Evolutionary conservation across 176 grass and related monocot genomes (phyloP).

Genomic region (Areca catechu): DNA sequence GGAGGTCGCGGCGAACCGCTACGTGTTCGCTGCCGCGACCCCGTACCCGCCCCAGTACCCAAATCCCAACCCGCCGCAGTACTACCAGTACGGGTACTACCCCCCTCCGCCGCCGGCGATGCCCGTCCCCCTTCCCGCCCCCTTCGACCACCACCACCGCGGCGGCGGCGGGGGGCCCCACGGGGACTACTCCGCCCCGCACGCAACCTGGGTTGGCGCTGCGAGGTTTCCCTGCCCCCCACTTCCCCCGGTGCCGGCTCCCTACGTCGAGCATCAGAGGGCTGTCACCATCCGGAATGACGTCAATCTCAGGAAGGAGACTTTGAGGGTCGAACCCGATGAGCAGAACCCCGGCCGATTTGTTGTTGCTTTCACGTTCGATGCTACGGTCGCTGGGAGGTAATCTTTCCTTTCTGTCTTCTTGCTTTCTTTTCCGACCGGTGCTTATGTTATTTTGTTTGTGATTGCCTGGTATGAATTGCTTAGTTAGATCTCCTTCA

Average conservation of each 20-base stretch:
- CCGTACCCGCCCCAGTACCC: slow-evolving; percentile 80
- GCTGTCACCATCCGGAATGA: slow-evolving; percentile 88
- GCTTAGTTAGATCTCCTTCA: too few species aligned
- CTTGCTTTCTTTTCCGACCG: background rate
- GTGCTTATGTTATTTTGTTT: too few species aligned
- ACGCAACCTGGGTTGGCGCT: slow-evolving; percentile 38
- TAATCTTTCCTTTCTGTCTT: slow-evolving; percentile 17
- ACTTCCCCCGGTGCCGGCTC: slow-evolving; percentile 38
- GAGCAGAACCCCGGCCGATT: slow-evolving; percentile 41
- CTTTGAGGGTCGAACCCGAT: slow-evolving; percentile 73
- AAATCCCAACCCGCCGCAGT: slow-evolving; percentile 67
- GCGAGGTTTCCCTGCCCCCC: slow-evolving; percentile 40
- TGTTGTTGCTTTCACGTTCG: slow-evolving; percentile 84
- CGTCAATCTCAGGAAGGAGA: slow-evolving; percentile 95
- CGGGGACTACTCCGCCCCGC: slow-evolving; percentile 36
- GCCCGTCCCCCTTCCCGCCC: slow-evolving; percentile 54
- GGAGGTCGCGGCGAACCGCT: slow-evolving; percentile 47
- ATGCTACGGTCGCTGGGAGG: slow-evolving; percentile 79
- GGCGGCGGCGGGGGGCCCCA: slow-evolving; percentile 13
- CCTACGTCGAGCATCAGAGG: slow-evolving; percentile 93
- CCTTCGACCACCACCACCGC: slow-evolving; percentile 72
- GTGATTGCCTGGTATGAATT: too few species aligned
- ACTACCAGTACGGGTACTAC: slow-evolving; percentile 68
- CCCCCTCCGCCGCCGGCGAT: slow-evolving; percentile 49
- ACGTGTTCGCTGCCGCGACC: slow-evolving; percentile 88